Percentiles rank a stretch among this genome's conserved stretches.
Evolutionary conservation across 257 asterid species (phyloP).

Genomic region (Cruciata laevipes): DNA sequence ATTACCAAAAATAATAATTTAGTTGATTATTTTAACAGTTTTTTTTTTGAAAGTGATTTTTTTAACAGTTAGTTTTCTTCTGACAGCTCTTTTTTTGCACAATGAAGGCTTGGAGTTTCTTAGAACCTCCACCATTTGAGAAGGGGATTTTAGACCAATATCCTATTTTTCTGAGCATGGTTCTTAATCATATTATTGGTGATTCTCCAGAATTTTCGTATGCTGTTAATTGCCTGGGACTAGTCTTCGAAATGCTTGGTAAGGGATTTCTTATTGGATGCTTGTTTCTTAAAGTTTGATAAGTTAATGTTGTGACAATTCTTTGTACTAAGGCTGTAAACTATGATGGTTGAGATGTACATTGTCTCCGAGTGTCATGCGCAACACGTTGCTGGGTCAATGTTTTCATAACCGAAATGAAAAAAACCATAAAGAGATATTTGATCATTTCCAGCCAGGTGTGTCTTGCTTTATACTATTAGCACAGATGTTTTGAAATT

Average conservation of each 20-base stretch:
- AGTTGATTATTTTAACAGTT: constrained; percentile 17
- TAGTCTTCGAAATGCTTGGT: constrained; percentile 95
- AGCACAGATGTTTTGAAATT: background rate
- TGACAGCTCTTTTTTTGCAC: constrained; percentile 23
- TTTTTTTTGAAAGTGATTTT: too few relatives aligned
- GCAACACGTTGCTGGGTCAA: constrained; percentile 92
- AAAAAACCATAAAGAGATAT: constrained; percentile 96
- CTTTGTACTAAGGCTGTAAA: constrained; percentile 64
- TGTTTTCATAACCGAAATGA: constrained; percentile 96
- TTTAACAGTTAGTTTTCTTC: constrained; percentile 22
- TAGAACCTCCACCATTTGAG: constrained; percentile 95
- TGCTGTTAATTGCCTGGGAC: constrained; percentile 88
- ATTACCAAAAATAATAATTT: too few relatives aligned
- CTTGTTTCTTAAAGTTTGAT: constrained; percentile 7
- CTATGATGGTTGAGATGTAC: constrained; percentile 96
- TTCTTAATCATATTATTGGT: constrained; percentile 86
- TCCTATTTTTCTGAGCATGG: constrained; percentile 90
- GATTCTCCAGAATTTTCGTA: constrained; percentile 84
- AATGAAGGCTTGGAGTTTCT: constrained; percentile 84
- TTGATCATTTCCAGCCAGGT: constrained; percentile 99
- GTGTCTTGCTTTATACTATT: constrained; percentile 22
- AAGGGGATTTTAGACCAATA: constrained; percentile 92
- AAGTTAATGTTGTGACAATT: background rate
- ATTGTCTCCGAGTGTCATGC: constrained; percentile 91
- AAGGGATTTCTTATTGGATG: constrained; percentile 17